Evolutionary conservation across 2,329 filamentous ascomycete genomes (phyloP).

Genomic region (Microthyrium microscopicum): DNA sequence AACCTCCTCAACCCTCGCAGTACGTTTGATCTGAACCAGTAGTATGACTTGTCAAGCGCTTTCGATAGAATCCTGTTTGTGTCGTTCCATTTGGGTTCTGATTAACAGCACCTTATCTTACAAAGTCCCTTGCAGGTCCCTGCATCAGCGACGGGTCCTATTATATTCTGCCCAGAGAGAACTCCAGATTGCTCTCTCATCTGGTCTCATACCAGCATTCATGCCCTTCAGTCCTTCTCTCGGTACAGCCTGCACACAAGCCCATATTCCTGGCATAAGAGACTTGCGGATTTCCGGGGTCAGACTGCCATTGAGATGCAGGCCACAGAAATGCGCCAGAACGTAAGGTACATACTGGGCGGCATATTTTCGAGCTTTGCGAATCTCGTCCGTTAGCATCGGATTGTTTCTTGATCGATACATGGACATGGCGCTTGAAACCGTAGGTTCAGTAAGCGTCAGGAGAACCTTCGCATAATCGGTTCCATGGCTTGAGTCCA

Average conservation of each 20-base stretch:
- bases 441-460: constrained; percentile 44
- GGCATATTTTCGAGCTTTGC: constrained; percentile 39
- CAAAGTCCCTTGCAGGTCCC: too few relatives aligned
- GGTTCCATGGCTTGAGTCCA: constrained; percentile 27
- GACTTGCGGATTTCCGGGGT: constrained; percentile 33
- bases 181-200: constrained; percentile 20
- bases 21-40: too few relatives aligned
- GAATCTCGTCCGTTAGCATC: constrained; percentile 40
- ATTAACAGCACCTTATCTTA: too few relatives aligned
- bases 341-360: constrained; percentile 41
- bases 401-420: constrained; percentile 11
- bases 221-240: constrained; percentile 18
- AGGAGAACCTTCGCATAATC: constrained; percentile 39
- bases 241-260: constrained; percentile 18
- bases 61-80: too few relatives aligned
- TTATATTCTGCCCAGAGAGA: constrained; percentile 21
- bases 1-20: too few relatives aligned
- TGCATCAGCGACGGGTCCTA: too few relatives aligned
- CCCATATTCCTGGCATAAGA: constrained; percentile 40
- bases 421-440: constrained; percentile 26
- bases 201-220: constrained; percentile 20
- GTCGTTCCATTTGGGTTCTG: too few relatives aligned
- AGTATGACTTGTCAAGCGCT: too few relatives aligned
- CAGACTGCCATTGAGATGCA: constrained; percentile 32
- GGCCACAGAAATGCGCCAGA: constrained; percentile 38